Conservation (phyloP, 441 rosid species). For the Croton setiger region DNA sequence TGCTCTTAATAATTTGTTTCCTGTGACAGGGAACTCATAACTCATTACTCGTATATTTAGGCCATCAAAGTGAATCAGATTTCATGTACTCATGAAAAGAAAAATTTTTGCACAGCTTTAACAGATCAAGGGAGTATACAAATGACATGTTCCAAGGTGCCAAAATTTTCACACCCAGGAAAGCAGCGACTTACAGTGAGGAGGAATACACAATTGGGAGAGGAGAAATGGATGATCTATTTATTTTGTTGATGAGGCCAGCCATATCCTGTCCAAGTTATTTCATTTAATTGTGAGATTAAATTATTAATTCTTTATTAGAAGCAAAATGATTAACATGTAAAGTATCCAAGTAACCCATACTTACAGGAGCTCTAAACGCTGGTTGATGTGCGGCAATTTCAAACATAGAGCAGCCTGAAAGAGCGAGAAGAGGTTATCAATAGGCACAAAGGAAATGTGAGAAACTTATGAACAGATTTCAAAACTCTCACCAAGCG, state of each 20-base stretch:
- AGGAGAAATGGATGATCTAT: slow-evolving; percentile 80
- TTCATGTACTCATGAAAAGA: background rate
- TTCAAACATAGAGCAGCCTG: slow-evolving; percentile 98
- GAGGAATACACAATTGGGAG: slow-evolving; percentile 86
- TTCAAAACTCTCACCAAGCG: slow-evolving; percentile 61
- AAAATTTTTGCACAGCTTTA: background rate
- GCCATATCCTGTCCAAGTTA: slow-evolving; percentile 69
- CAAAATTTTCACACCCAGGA: background rate
- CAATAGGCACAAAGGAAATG: slow-evolving; percentile 8
- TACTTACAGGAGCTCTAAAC: slow-evolving; percentile 83
- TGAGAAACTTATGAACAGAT: slow-evolving; percentile 1
- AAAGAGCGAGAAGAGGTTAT: slow-evolving; percentile 29
- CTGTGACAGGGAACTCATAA: slow-evolving; percentile 35
- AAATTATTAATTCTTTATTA: slow-evolving; percentile 1
- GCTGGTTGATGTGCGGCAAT: slow-evolving; percentile 92
- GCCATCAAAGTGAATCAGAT: slow-evolving; percentile 7
- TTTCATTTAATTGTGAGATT: slow-evolving; percentile 15
- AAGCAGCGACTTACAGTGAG: slow-evolving; percentile 57
- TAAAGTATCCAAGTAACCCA: background rate
- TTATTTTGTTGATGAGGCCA: slow-evolving; percentile 84
- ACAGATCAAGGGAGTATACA: background rate
- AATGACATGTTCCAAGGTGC: background rate
- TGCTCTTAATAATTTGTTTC: slow-evolving; percentile 88
- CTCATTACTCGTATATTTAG: slow-evolving; percentile 11
- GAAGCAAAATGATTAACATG: slow-evolving; percentile 10